Evolutionary conservation across 2,329 filamentous ascomycete genomes (phyloP), one percentile per base, ranked within the genome.

Genomic region (Sclerotinia minor): DNA sequence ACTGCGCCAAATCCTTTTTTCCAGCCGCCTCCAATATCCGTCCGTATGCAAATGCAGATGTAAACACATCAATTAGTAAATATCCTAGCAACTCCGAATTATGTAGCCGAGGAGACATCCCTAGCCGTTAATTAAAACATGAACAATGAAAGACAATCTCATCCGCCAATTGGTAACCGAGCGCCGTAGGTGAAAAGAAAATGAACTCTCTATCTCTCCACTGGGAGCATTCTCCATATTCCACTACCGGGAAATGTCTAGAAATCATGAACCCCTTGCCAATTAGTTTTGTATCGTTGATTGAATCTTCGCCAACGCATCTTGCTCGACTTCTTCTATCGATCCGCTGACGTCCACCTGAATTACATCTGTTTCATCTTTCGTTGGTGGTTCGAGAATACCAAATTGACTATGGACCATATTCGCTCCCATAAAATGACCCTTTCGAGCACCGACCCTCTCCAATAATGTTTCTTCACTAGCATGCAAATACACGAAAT

Each of bases 341-440:
- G 84, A 76, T 68, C 82, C 79, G 80, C 85, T 87, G 67, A 91
- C 89, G 76, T 93, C 89, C 68, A 94, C 82, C 66, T 82, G 86
- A 70, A 93, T 83, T 70, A 91, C 89, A 78, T 95, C 92, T 29
- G 79, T 83, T 76, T 93, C 91, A 67, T 92, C 87, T 57, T 80
- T 79, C 64, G 83, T 83, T 0, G 95, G 95, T 70, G 90, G 87
- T 80, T 99, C 94, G n/a, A 99, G 84, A 64, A 88, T 90, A 71
- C 89, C 87, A 72, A 98, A 90, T 78, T 99, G 95, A 80, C 92
- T 96, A 75, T 91, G 89, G 11, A 99, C 94, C 94, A 99, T 98
- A 75, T 87, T 87, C 73, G 92, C 90, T 75, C 95, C 94, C 94
- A 99, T 97, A 80, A 95, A 99, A 78, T 99, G 95, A 64, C 88